These are phyloP conservation scores for Ligustrum vulgare DNA, from an alignment of 257 asterid genomes.

Conservation along the genomic window DNA sequence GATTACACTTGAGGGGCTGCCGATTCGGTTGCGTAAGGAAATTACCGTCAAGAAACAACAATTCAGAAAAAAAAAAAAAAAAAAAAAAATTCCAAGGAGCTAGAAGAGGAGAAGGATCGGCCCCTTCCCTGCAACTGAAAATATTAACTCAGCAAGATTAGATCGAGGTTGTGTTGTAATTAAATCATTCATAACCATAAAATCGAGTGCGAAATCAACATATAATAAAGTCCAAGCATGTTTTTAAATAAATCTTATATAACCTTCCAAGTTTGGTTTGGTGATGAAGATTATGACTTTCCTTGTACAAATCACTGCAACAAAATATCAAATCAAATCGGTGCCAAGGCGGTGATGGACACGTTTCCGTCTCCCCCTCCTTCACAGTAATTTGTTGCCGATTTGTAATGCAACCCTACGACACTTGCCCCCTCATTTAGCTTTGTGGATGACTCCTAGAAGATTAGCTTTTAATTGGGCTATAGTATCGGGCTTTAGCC, in stretches of 20 bases:
- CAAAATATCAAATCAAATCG: not conserved
- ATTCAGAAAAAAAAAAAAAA: not conserved
- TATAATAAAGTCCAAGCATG: not conserved
- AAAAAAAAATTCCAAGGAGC: not conserved
- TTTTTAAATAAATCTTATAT: not conserved
- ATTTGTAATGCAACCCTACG: not conserved
- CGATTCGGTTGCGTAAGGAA: not conserved
- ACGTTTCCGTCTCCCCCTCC: not conserved
- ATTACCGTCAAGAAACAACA: not conserved
- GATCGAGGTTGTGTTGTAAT: not conserved
- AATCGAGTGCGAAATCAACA: not conserved
- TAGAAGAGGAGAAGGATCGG: not conserved
- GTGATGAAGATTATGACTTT: not conserved
- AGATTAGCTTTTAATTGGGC: not conserved
- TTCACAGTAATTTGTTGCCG: not conserved
- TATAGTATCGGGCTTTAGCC: not conserved
- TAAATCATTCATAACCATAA: not conserved
- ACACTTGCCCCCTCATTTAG: not conserved
- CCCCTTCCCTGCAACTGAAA: not conserved
- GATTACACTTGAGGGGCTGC: not conserved
- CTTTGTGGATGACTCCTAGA: not conserved
- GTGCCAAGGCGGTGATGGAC: not conserved
- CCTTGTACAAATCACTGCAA: not conserved
- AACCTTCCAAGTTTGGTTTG: conserved; percentile 2
- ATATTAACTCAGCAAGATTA: not conserved